Evolutionary conservation across 306 rosid species (phyloP).

Genomic region (Arachis hypogaea): DNA sequence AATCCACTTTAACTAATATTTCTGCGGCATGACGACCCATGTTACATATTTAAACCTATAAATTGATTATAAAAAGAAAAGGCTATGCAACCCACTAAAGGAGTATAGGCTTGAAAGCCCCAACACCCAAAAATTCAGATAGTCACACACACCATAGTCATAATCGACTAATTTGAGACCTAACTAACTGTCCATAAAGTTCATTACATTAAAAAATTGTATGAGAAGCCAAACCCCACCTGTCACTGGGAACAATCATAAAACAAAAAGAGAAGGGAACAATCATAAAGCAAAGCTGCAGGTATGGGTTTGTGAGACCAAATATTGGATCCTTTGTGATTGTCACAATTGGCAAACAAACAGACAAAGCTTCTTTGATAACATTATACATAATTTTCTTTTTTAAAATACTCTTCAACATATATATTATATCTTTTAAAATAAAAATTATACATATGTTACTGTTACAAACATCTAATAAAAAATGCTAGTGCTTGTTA

Average conservation of each 20-base stretch:
- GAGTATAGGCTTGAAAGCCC: not conserved
- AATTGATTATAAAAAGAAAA: not conserved
- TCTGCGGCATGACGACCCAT: not conserved
- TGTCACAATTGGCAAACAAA: not conserved
- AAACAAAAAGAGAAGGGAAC: not conserved
- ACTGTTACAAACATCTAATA: too few species aligned
- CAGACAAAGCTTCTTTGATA: not conserved
- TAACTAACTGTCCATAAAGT: not conserved
- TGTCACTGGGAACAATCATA: slow-evolving; percentile 4
- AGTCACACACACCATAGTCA: too few species aligned
- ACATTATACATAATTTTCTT: too few species aligned
- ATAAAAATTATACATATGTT: too few species aligned
- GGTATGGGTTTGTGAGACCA: not conserved
- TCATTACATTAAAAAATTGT: not conserved
- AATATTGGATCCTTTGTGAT: slow-evolving; percentile 3
- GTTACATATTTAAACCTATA: not conserved
- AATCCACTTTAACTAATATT: too few species aligned
- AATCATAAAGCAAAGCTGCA: not conserved
- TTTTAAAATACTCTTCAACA: too few species aligned
- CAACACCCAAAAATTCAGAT: not conserved
- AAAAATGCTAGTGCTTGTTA: too few species aligned
- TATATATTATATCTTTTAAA: too few species aligned
- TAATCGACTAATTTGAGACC: not conserved
- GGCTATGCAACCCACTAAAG: not conserved
- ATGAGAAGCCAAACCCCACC: not conserved